Evolutionary conservation across 371 early-diverging fungal genomes (phyloP).

Genomic region (Haplosporangium sp.): DNA sequence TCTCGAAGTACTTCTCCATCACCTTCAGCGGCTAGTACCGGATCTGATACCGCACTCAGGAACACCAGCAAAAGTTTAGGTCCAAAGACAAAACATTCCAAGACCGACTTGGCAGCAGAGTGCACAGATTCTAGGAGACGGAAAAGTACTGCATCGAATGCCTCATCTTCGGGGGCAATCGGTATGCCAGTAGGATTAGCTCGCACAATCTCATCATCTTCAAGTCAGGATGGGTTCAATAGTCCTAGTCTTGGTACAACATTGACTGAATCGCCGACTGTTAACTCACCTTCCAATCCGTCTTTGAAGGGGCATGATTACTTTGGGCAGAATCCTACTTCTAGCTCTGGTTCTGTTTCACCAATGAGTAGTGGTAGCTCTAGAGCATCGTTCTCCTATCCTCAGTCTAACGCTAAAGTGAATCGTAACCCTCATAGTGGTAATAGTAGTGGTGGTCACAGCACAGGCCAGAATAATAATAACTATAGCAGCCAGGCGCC

Average conservation of each 20-base stretch:
- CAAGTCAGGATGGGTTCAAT: conserved; percentile 50
- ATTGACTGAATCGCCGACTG: conserved; percentile 35
- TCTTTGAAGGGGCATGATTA: conserved; percentile 35
- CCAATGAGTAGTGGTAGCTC: conserved; percentile 45
- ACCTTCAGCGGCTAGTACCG: conserved; percentile 5
- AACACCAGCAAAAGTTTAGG: conserved; percentile 19
- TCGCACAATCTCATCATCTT: conserved; percentile 45
- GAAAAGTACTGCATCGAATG: conserved; percentile 36
- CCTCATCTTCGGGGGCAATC: conserved; percentile 22
- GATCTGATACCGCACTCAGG: conserved; percentile 11
- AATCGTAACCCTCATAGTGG: conserved; percentile 18
- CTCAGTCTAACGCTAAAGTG: conserved; percentile 26
- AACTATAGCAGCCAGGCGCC: conserved; percentile 22
- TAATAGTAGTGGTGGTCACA: conserved; percentile 21
- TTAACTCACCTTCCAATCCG: conserved; percentile 36
- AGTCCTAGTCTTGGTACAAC: conserved; percentile 24
- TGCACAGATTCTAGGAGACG: conserved; percentile 36
- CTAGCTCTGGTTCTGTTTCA: conserved; percentile 36
- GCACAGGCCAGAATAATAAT: conserved; percentile 27
- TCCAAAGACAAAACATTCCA: conserved; percentile 41
- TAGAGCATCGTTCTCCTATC: conserved; percentile 17
- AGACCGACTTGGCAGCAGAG: conserved; percentile 33
- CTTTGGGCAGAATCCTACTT: conserved; percentile 30
- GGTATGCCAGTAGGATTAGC: conserved; percentile 34
- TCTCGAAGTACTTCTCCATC: conserved; percentile 48